Evolutionary conservation across 2,329 filamentous ascomycete genomes (phyloP), one percentile per base, ranked within the genome.

Genomic region (Whalleya microplaca): DNA sequence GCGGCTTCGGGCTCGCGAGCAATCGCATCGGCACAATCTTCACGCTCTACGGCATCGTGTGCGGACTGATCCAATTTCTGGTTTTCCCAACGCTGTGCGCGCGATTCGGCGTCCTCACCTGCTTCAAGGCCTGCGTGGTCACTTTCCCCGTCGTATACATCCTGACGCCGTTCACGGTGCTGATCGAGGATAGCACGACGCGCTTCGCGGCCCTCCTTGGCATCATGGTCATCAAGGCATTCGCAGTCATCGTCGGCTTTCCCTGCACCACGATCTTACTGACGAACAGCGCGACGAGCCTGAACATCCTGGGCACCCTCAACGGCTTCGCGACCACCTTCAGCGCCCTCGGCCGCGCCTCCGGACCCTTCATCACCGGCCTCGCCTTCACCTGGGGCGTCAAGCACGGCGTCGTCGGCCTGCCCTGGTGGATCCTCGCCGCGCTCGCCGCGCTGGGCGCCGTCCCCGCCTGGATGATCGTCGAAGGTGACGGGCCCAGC

Each of bases 291-390:
- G 92, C 92, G 3, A 75, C 81, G 1, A 92, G 88, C 52, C 77
- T 96, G 16, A 79, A 83, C 43, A 84, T 96, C 9, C 82, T 98
- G 4, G 93, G 92, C 1, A 97, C 93, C 0, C 76, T 98, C 53
- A 98, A 98, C 68, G 95, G 94, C 2, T 86, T 96, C 59, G 93
- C 92, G 0, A 96, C 93, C 0, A 90, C 88, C 53, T 85, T 93
- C 32, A 89, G 87, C 62, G 92, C 91, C 0, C 73, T 97, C 4
- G 94, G 93, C 1, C 80, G 93, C 47, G 93, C 92, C 0, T 68
- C 83, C 0, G 95, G 95, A 0, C 94, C 95, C 0, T 90, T 90
- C 0, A 72, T 89, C 32, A 83, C 86, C 0, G 94, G 94, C 0
- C 76, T 80, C 1, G 79, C 87, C 0, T 97, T 96, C 69, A 89